Evolutionary conservation across 495 filamentous ascomycete species (phyloP), one percentile per base, ranked within the genome.

Genomic region (Penicillium dipodomyicola): DNA sequence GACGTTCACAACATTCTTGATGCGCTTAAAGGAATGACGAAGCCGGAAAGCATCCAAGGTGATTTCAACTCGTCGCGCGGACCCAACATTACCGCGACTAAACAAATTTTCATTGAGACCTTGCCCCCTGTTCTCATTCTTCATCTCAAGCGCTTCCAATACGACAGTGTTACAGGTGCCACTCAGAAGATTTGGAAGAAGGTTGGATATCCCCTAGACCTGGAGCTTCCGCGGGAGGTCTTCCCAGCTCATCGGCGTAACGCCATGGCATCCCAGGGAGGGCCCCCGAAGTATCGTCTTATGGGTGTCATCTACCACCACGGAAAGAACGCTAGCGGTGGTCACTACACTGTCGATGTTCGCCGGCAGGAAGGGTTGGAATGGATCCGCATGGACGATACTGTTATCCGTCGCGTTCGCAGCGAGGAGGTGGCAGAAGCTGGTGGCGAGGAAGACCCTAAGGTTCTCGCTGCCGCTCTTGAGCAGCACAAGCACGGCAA

Each of bases 151-250:
- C 90, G 95, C 11, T 98, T 98, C 80, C 90, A 97, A 63, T 97
- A 95, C 68, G 91, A 96, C 53, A 88, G 85, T 62, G 79, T 84
- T n/a, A 90, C 88, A 14, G 76, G 77, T 44, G 91, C 92, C 12
- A 95, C 92, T 1, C 89, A 96, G 65, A 98, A 98, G 73, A 96
- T 97, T 57, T 97, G 93, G 93, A 98, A 97, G 78, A 93, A 92
- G 73, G 80, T 98, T 61, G 93, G 90, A 35, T 97, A 98, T 64
- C 94, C 94, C 0, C 78, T 97, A 14, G 91, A 96, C 63, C 82
- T 97, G 37, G 94, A 96, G 68, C 91, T 98, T 59, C 94, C 94
- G 1, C 86, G 86, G 27, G 95, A 97, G 67, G 87, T 94, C n/a
- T 88, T 98, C 70, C 87, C 90, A 5, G 82, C 84, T 19, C 80